Evolutionary conservation across 2,329 filamentous ascomycete genomes (phyloP).

Genomic region (Arthrobotrys pseudoclavata): DNA sequence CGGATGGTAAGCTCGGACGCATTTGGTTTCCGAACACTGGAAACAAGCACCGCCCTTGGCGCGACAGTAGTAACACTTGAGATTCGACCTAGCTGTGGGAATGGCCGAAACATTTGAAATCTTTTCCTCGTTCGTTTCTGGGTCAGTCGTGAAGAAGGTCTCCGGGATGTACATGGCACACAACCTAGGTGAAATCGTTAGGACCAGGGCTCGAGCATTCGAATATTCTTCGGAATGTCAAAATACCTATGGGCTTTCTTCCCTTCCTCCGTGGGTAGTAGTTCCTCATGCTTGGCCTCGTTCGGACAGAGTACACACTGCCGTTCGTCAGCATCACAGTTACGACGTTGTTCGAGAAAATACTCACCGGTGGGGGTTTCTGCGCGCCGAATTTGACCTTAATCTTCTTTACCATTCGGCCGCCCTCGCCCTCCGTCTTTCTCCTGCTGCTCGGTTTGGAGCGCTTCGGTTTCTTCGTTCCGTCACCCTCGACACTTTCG

Average conservation of each 20-base stretch:
- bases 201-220: not conserved
- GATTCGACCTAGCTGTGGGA: slow-evolving; percentile 85
- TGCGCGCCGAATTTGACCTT: slow-evolving; percentile 77
- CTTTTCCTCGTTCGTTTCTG: slow-evolving; percentile 76
- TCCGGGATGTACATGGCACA: slow-evolving; percentile 94
- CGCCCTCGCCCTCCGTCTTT: slow-evolving; percentile 48
- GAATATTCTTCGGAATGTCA: not conserved
- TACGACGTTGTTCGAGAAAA: slow-evolving; percentile 61
- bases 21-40: slow-evolving; percentile 96
- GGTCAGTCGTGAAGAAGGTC: slow-evolving; percentile 81
- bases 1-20: slow-evolving; percentile 90
- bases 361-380: slow-evolving; percentile 68
- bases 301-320: slow-evolving; percentile 90
- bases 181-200: slow-evolving; percentile 66
- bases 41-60: slow-evolving; percentile 91
- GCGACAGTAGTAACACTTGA: slow-evolving; percentile 95
- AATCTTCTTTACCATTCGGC: slow-evolving; percentile 53
- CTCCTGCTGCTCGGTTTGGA: slow-evolving; percentile 65
- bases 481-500: slow-evolving; percentile 75
- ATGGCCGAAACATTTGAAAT: slow-evolving; percentile 85
- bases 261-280: slow-evolving; percentile 90
- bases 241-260: slow-evolving; percentile 80
- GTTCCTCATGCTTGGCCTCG: slow-evolving; percentile 81
- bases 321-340: slow-evolving; percentile 12
- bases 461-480: slow-evolving; percentile 68